Evolutionary conservation across 371 early-diverging fungal genomes (phyloP), one percentile per base, ranked within the genome.

Genomic region (Mucor plumbeus): DNA sequence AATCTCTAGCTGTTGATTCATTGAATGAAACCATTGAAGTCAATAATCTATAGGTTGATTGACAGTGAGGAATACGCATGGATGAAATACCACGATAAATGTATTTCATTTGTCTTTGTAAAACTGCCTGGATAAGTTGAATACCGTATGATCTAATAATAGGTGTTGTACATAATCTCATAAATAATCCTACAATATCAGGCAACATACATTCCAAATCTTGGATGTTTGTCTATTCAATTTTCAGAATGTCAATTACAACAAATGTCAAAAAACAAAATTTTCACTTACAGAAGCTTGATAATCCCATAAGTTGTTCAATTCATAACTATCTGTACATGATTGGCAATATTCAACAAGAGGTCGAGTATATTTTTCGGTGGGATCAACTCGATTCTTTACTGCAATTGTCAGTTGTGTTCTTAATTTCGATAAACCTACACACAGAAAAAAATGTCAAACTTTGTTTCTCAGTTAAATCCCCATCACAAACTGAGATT

Each of bases 1-100:
- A 54, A 54, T 80, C 83, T 61, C 70, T 72, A 17, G 79, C 65
- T 7, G 77, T 74, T 40, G 79, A 41, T 58, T 73, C 72, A n/a
- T 73, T 76, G 34, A 83, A 76, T 9, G 81, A 74, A 5, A 72
- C 75, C 35, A 83, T 78, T 0, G 83, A 67, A 10, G 73, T 73
- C 44, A 83, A 50, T 11, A 83, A 58, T 17, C 72, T 67, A 61
- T 79, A 79, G 9, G 76, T 77, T 1, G 83, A 73, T 54, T 77
- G 76, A 59, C 77, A 77, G 8, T 77, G 76, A 38, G 79, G 77
- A 54, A 79, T 71, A 56, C 76, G 67, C 61, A 95, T 91, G 9
- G 85, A 81, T 3, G 91, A 92, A 82, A 97, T 84, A 36, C 94
- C 95, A 34, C 92, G 85, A 73, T 95, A 95, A 26, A 97, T 84